phyloP scores from a whole-genome alignment of 345 rosid genomes.

The Salix viminalis region DNA sequence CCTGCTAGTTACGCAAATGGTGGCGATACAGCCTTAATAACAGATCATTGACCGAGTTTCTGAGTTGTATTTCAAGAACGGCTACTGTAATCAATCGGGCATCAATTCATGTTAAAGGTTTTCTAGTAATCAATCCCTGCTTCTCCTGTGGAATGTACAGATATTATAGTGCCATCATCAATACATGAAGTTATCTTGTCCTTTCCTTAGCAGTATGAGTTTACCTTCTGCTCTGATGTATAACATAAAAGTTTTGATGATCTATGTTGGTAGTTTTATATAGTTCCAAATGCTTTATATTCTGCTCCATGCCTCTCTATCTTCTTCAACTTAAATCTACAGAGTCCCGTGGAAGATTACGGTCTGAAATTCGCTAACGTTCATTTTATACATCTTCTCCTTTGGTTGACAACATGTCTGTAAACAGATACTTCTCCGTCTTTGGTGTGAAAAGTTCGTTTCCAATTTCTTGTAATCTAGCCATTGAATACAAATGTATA shows the following conservation, averaged over 20 bases:
- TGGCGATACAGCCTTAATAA: slow-evolving; percentile 38
- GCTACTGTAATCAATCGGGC: not conserved
- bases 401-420: no score
- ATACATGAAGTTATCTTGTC: slow-evolving; percentile 27
- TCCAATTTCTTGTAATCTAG: no score
- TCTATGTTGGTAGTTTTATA: slow-evolving; percentile 4
- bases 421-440: no score
- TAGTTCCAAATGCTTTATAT: not conserved
- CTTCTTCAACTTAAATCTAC: no score
- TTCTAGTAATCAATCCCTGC: not conserved
- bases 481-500: no score
- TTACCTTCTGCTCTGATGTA: slow-evolving; percentile 16
- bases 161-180: slow-evolving; percentile 34
- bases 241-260: slow-evolving; percentile 15
- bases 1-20: slow-evolving; percentile 41
- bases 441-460: no score
- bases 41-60: slow-evolving; percentile 28
- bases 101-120: not conserved
- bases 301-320: no score
- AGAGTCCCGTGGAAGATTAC: no score
- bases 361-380: no score
- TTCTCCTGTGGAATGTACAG: slow-evolving; percentile 41
- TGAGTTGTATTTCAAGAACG: not conserved
- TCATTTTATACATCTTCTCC: no score
- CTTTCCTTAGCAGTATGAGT: slow-evolving; percentile 13